Conservation (phyloP, 2,329 filamentous ascomycete species). For the Onygenales sp. region DNA sequence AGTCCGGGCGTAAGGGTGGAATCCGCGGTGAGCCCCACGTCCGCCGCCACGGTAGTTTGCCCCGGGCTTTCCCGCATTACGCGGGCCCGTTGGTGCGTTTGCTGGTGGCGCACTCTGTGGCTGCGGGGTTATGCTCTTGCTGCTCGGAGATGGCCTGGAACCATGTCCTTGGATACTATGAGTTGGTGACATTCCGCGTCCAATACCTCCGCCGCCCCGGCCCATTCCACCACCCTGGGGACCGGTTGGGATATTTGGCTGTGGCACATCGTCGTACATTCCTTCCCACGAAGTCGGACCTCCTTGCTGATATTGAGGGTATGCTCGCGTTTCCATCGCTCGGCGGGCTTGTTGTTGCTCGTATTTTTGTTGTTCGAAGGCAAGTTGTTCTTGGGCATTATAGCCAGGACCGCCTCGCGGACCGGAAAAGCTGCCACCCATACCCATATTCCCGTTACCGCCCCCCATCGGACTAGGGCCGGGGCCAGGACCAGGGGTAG, state of each 20-base stretch:
- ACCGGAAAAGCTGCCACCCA: conserved; percentile 38
- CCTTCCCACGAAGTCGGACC: conserved; percentile 89
- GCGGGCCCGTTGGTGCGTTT: conserved; percentile 86
- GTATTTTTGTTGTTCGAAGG: conserved; percentile 71
- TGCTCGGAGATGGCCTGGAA: conserved; percentile 31
- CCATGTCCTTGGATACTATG: conserved; percentile 26
- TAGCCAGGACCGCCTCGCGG: conserved; percentile 44
- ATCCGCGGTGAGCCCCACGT: conserved; percentile 62
- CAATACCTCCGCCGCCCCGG: conserved; percentile 30
- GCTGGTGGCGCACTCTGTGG: conserved; percentile 52
- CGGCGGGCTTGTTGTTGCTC: conserved; percentile 57
- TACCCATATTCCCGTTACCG: conserved; percentile 25
- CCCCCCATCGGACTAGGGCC: conserved; percentile 1
- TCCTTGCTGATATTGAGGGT: conserved; percentile 41
- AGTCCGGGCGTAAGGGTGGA: conserved; percentile 61
- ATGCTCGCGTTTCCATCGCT: conserved; percentile 33
- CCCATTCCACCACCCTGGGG: conserved; percentile 39
- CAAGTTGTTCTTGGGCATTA: conserved; percentile 62
- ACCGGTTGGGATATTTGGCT: conserved; percentile 56
- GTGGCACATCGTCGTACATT: conserved; percentile 94
- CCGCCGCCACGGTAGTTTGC: conserved; percentile 91
- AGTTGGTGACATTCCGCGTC: conserved; percentile 27
- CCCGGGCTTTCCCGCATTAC: conserved; percentile 85
- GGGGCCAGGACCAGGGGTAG: background rate
- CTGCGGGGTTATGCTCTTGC: conserved; percentile 30